Evolutionary conservation across 345 rosid species (phyloP).

Genomic region (Pistacia vera): DNA sequence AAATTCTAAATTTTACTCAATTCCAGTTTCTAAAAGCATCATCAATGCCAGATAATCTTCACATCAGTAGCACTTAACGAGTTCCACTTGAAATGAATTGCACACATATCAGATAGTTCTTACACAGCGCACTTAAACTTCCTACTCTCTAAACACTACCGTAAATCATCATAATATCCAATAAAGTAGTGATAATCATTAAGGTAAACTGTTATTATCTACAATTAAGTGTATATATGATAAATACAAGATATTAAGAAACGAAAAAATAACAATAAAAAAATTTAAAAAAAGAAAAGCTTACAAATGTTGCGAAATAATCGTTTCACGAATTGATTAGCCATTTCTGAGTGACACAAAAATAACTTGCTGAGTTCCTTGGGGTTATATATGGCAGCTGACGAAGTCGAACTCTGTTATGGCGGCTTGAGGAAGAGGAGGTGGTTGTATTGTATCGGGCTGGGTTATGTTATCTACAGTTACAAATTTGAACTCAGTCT

Average conservation of each 20-base stretch:
- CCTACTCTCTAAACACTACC: not conserved
- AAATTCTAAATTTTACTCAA: not conserved
- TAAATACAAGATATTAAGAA: not conserved
- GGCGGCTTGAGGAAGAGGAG: too few relatives aligned
- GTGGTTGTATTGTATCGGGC: too few relatives aligned
- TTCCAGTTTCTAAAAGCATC: not conserved
- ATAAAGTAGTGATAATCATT: too few relatives aligned
- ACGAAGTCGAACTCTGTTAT: too few relatives aligned
- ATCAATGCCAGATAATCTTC: not conserved
- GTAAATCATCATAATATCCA: not conserved
- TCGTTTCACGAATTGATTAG: slow-evolving; percentile 25
- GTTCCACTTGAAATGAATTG: not conserved
- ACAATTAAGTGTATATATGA: too few relatives aligned
- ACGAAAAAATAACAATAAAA: not conserved
- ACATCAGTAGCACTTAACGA: not conserved
- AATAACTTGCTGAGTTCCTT: too few relatives aligned
- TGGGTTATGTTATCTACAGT: too few relatives aligned
- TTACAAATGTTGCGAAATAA: slow-evolving; percentile 21
- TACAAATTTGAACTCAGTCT: too few relatives aligned
- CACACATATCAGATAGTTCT: not conserved
- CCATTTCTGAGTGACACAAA: slow-evolving; percentile 2
- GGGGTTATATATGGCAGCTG: too few relatives aligned
- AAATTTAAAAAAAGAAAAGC: not conserved
- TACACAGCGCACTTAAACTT: not conserved
- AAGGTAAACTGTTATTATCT: too few relatives aligned